phyloP scores from a whole-genome alignment of 257 asterid genomes.

The Lavandula angustifolia region DNA sequence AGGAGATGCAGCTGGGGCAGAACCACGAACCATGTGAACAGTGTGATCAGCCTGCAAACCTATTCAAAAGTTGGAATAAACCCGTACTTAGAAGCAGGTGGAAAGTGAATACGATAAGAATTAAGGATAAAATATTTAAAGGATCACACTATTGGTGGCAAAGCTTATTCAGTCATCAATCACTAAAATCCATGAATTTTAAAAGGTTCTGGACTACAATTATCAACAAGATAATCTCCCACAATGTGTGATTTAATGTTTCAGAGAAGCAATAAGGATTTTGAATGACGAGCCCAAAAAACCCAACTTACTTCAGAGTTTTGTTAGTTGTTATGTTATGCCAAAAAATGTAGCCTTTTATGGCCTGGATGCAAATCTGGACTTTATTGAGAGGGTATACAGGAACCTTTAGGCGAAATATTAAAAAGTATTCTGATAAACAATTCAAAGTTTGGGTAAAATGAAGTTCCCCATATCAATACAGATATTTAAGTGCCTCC shows the following conservation, averaged over 20 bases:
- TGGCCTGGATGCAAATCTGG: not conserved
- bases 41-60: conserved; percentile 71
- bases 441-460: not conserved
- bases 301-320: no score
- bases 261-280: no score
- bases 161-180: not conserved
- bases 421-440: conserved; percentile 6
- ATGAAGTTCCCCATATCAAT: not conserved
- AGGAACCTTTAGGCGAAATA: not conserved
- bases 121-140: not conserved
- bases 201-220: conserved; percentile 7
- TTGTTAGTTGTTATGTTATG: not conserved
- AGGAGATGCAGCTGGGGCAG: conserved; percentile 46
- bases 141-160: not conserved
- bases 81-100: conserved; percentile 14
- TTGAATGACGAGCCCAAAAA: no score
- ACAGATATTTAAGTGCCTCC: conserved; percentile 4
- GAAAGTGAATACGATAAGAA: not conserved
- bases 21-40: conserved; percentile 68
- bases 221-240: not conserved
- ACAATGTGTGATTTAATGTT: not conserved
- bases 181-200: not conserved
- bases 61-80: conserved; percentile 29
- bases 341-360: conserved; percentile 1
- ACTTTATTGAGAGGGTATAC: conserved; percentile 14